Evolutionary conservation across 495 filamentous ascomycete species (phyloP), one percentile per base, ranked within the genome.

Genomic region (Evansstolkia leycettana): DNA sequence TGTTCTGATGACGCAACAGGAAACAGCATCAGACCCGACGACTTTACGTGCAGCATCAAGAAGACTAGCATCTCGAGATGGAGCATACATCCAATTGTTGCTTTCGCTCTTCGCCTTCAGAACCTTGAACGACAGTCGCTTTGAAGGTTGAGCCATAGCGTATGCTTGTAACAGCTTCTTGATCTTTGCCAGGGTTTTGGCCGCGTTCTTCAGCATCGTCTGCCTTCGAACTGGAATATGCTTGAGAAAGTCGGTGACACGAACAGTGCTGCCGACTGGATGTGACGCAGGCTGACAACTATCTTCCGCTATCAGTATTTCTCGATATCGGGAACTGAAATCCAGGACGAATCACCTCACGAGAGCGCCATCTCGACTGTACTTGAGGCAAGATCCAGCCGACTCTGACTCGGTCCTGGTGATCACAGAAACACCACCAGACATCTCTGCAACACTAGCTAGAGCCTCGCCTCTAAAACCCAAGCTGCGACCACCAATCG

Each of bases 391-490:
- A 5, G 54, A 55, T 0, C 76, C 88, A 16, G 79, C 75, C n/a
- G 66, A 48, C 41, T 94, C 82, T 0, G 76, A 69, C 30, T 80
- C 73, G 13, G 75, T 65, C 31, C 80, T 72, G 0, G 90, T 96
- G 2, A 69, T 80, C 23, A 95, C 58, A 1, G 58, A 65, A 34
- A 95, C 41, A 2, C 59, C 42, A 4, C 75, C 67, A 10, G 69
- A 81, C 42, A 93, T 51, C 37, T 84, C 73, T 12, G 75, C 80
- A 17, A 73, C 71, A 51, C 82, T 88, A 0, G 87, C 84, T 33
- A 96, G 56, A 7, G 90, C 87, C 51, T 88, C 77, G 7, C 90
- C 90, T 33, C 90, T 69, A 49, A 98, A 98, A 0, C 90, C 90
- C 25, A 94, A 60, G 2, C 67, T 80, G n/a, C 57, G 67, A 0